These are phyloP conservation scores for Exobasidium rhododendri DNA, from an alignment of 1,284 basidiomycete species.

Conservation along the genomic window DNA sequence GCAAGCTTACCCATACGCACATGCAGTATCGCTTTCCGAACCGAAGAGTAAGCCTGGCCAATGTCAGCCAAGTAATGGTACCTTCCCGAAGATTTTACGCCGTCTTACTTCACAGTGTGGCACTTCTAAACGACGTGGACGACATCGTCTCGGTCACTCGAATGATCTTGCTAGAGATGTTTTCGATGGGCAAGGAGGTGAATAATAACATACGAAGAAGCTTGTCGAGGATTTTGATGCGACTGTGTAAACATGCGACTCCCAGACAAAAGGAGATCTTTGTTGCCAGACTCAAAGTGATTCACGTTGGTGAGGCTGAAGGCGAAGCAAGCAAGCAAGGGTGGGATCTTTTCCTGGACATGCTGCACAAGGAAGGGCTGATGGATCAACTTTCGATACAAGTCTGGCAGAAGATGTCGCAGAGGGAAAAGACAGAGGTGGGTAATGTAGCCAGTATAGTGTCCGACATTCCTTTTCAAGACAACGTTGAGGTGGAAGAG, in stretches of 20 bases:
- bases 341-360: neutral
- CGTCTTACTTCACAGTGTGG: neutral
- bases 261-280: neutral
- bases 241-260: neutral
- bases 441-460: neutral
- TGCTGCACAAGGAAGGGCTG: neutral
- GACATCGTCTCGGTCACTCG: neutral
- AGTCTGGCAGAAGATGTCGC: neutral
- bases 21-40: neutral
- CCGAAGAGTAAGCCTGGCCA: neutral
- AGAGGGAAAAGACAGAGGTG: neutral
- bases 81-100: neutral
- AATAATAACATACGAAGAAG: neutral
- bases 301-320: neutral
- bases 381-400: neutral
- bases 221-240: neutral
- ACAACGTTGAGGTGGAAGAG: neutral
- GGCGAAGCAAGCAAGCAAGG: neutral
- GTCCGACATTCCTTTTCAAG: neutral
- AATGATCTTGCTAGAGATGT: neutral
- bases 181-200: neutral
- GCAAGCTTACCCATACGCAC: neutral
- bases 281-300: neutral
- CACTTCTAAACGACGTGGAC: neutral
- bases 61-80: neutral